A percentile compares a stretch with the other conserved stretches of the same genome.
Conservation (phyloP, 495 filamentous ascomycete species). For the Patellaria atrata region DNA sequence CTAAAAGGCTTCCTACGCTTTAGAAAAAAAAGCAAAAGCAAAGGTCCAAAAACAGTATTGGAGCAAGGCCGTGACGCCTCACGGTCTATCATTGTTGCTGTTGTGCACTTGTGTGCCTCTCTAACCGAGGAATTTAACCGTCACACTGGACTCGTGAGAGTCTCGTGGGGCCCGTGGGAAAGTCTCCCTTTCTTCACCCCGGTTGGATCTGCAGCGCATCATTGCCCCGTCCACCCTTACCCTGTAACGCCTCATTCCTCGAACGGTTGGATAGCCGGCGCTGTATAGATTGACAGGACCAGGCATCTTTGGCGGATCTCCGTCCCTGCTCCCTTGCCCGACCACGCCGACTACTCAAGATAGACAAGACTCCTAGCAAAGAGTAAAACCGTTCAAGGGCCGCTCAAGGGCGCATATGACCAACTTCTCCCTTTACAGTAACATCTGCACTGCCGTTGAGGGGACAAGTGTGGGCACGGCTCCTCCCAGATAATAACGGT, state of each 20-base stretch:
- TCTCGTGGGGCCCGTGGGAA: not conserved
- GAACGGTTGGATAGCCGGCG: slow-evolving; percentile 19
- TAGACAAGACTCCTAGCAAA: not conserved
- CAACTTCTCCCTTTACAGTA: slow-evolving; percentile 6
- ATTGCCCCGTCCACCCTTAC: slow-evolving; percentile 14
- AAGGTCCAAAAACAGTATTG: too few relatives aligned
- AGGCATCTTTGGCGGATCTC: slow-evolving; percentile 10
- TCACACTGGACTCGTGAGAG: slow-evolving; percentile 7
- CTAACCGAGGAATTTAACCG: slow-evolving; percentile 14
- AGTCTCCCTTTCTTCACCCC: not conserved
- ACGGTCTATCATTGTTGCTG: too few relatives aligned
- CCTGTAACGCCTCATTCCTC: slow-evolving; percentile 11
- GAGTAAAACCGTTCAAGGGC: too few relatives aligned
- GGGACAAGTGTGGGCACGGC: slow-evolving; percentile 3
- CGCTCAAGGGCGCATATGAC: slow-evolving; percentile 9
- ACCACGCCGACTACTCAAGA: slow-evolving; percentile 11
- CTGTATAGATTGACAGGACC: slow-evolving; percentile 18
- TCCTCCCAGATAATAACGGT: slow-evolving; percentile 12
- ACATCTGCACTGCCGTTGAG: slow-evolving; percentile 21
- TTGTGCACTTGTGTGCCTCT: not conserved
- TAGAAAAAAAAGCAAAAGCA: too few relatives aligned
- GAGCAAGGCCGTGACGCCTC: too few relatives aligned
- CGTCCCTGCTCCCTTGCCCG: slow-evolving; percentile 8
- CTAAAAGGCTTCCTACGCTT: too few relatives aligned
- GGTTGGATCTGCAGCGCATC: slow-evolving; percentile 22